Base-by-base conservation (phyloP, 2,329 filamentous ascomycete species). In the Aureobasidium namibiae region DNA sequence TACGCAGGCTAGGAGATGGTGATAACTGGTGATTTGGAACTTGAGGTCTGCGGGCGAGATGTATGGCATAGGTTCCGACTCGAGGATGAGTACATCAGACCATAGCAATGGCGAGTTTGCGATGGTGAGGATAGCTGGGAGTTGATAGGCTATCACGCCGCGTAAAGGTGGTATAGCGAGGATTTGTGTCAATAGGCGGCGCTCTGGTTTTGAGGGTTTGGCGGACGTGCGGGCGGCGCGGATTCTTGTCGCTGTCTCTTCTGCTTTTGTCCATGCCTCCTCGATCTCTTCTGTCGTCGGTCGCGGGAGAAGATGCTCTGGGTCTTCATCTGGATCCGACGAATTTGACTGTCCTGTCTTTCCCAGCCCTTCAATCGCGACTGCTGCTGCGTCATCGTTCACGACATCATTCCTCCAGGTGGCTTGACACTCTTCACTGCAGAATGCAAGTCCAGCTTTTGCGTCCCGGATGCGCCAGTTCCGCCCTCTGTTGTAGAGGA, bases 401-500 rank as follows among this genome's bases (percentile, higher is more conserved):
- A 31, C 66, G 64, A 65, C 41, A 56, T 68, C 61, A 18, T 61
- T 42, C 18, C 59, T 64, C 76, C 76, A 79, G 31, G 49, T 50
- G 3, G 59, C 53, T 31, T 68, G 67, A 62, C 77, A 79, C 2
- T 63, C 61, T 5, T 61, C 49, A 0, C 67, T 67, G 65, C 77
- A 79, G 56, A 78, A 79, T 0, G 72, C 73, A 61, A 76, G 75
- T 3, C 75, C 75, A 23, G 72, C 66, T 1, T 60, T 64, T 45
- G 65, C 62, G 38, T 76, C 72, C 16, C 73, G 70, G 5, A 77
- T 66, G 6, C 66, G 65, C 60, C 76, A 65, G 44, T 72, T 73
- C 3, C 74, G 69, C 1, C 77, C 77, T 23, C 72, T 67, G 31
- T 78, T 72, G 65, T 78, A 79, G 21, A 60, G 58, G 59, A 79